Conservation (phyloP, 345 rosid genomes). For the Cardamine chenopodiifolia region DNA sequence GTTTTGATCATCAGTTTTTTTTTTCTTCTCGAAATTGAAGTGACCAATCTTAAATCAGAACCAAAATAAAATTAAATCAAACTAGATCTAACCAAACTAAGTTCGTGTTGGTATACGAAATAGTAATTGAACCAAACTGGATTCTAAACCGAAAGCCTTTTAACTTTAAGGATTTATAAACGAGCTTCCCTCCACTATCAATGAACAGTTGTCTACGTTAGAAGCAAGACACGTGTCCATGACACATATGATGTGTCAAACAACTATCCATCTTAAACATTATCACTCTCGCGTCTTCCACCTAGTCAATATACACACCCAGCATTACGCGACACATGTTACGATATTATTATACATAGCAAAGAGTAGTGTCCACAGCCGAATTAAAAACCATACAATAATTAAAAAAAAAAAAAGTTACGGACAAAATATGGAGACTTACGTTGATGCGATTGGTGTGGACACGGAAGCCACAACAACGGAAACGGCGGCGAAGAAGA, state of each 20-base stretch:
- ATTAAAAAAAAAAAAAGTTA: not conserved
- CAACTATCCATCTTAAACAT: not conserved
- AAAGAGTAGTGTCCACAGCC: not conserved
- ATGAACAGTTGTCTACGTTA: conserved; percentile 3
- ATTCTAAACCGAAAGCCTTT: too few relatives aligned
- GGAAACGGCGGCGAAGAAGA: conserved; percentile 4
- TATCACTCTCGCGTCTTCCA: conserved; percentile 23
- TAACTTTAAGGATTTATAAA: conserved; percentile 8
- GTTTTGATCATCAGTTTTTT: too few relatives aligned
- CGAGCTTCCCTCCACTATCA: conserved; percentile 34
- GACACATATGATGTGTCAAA: conserved; percentile 19
- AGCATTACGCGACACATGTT: not conserved
- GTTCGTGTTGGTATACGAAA: not conserved
- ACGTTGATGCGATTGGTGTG: conserved; percentile 26
- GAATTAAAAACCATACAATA: not conserved
- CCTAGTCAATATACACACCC: conserved; percentile 17
- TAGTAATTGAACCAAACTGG: not conserved
- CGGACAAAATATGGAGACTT: conserved; percentile 40
- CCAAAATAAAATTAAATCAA: not conserved
- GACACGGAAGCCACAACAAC: conserved; percentile 17
- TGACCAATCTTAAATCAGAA: not conserved
- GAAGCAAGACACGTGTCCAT: conserved; percentile 8
- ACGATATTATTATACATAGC: not conserved
- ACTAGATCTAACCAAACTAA: too few relatives aligned
- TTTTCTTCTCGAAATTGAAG: not conserved